Evolutionary conservation across 2,329 filamentous ascomycete genomes (phyloP).

Genomic region (Escovopsis sp.): DNA sequence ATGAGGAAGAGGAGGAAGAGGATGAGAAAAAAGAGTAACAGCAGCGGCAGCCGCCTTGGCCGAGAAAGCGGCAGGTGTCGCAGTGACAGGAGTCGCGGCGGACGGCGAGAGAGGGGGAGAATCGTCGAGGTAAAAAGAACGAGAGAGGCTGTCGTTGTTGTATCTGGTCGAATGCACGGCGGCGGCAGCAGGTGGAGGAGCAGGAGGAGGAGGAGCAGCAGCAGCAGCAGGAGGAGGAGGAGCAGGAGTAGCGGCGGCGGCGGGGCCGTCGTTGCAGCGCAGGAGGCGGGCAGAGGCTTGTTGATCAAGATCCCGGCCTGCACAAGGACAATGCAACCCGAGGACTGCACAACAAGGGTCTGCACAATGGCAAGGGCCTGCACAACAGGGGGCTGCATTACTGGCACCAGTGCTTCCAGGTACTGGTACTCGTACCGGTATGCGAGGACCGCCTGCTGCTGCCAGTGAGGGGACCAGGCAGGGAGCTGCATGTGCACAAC

Average conservation of each 20-base stretch:
- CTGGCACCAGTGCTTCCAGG: not conserved
- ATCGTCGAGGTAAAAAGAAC: not conserved
- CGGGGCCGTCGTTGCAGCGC: slow-evolving; percentile 3
- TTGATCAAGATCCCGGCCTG: no score
- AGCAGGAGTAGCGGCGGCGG: slow-evolving; percentile 1
- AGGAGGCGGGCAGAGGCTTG: not conserved
- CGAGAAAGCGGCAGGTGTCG: not conserved
- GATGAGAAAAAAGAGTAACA: not conserved
- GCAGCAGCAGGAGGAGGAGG: not conserved
- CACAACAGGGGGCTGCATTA: no score
- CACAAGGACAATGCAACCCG: no score
- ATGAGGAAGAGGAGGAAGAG: not conserved
- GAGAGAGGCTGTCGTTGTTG: not conserved
- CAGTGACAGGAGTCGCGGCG: not conserved
- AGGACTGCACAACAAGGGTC: no score
- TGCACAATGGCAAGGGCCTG: not conserved
- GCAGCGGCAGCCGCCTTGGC: no score
- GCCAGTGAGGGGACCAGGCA: no score
- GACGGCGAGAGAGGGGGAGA: not conserved
- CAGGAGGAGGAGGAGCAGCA: not conserved
- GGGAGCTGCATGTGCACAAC: no score
- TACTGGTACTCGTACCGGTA: no score
- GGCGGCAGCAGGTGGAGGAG: not conserved
- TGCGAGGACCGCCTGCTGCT: no score
- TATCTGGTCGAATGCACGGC: not conserved